Evolutionary conservation across 2,329 filamentous ascomycete species (phyloP), one percentile per base, ranked within the genome.

Genomic region (Leptosphaerulina australis): DNA sequence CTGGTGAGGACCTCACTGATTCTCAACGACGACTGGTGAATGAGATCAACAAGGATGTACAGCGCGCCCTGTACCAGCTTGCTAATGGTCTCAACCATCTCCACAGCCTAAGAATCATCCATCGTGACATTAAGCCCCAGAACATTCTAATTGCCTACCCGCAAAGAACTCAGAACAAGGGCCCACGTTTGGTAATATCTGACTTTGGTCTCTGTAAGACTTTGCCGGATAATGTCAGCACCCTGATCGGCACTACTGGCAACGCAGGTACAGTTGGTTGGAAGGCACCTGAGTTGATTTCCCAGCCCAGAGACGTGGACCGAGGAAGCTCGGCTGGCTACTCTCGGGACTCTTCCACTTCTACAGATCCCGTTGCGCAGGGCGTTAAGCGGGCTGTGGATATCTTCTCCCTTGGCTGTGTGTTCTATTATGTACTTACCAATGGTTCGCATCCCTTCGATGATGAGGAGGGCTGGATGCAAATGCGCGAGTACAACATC

Each of bases 401-500:
- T 69, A 96, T 99, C 20, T 99, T 99, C 76, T 96, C 92, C 0
- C 82, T 99, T 26, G 94, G 94, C 1, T 88, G 96, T 44, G 91
- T 99, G n/a, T 99, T 97, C 78, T 97, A 92, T 76, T 99, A 97
- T 71, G 92, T 97, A n/a, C 81, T 99, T 52, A 97, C 93, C 1
- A 89, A 91, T 55, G 94, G 94, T 12, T 84, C 83, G 1, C 94
- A 99, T 71, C 94, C 94, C 0, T 99, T 95, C 65, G 93, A 97
- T 69, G 92, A 91, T 56, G 92, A 94, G 47, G 91, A 94, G 67
- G 86, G 91, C 39, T 97, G 94, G 78, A 95, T 96, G 84, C 86
- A 76, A 46, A 74, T 80, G 26, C 77, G 94, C 43, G 94, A 99
- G 74, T 89, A 95, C 64, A 97, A 99, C 73, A 97, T 99, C 64